Conservation (phyloP, 73 alveolate species). For the Paramecium biaurelia region DNA sequence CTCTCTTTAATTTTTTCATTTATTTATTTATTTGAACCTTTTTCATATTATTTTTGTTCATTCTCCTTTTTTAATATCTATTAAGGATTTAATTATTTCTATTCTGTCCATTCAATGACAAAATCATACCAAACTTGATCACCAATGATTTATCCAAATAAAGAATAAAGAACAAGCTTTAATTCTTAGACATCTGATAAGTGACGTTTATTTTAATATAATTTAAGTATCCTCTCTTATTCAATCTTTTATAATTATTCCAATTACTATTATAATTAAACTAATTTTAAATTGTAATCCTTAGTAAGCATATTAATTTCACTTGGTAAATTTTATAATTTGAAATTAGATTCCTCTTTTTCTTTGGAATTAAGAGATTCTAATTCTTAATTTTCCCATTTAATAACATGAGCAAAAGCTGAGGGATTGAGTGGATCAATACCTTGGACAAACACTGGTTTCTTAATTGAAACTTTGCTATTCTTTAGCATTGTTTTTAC, state of each 20-base stretch:
- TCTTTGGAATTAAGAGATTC: neutral
- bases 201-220: slow-evolving; percentile 32
- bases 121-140: slow-evolving; percentile 25
- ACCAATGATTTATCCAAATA: slow-evolving; percentile 31
- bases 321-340: neutral
- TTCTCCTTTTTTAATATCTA: neutral
- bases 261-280: neutral
- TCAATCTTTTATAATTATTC: neutral
- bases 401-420: slow-evolving; percentile 10
- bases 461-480: slow-evolving; percentile 25
- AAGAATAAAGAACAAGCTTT: slow-evolving; percentile 1
- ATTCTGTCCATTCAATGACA: slow-evolving; percentile 39
- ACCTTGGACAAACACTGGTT: slow-evolving; percentile 31
- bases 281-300: slow-evolving; percentile 26
- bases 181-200: slow-evolving; percentile 53
- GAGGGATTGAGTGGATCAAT: slow-evolving; percentile 43
- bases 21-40: neutral
- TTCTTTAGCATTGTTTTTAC: slow-evolving; percentile 14
- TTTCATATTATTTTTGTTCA: neutral
- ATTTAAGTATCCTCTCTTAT: neutral
- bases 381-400: slow-evolving; percentile 51
- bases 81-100: neutral
- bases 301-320: neutral
- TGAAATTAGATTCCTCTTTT: neutral
- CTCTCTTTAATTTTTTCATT: neutral